Conservation (phyloP, 371 early-diverging fungal genomes). For the Capillidium heterosporum region DNA sequence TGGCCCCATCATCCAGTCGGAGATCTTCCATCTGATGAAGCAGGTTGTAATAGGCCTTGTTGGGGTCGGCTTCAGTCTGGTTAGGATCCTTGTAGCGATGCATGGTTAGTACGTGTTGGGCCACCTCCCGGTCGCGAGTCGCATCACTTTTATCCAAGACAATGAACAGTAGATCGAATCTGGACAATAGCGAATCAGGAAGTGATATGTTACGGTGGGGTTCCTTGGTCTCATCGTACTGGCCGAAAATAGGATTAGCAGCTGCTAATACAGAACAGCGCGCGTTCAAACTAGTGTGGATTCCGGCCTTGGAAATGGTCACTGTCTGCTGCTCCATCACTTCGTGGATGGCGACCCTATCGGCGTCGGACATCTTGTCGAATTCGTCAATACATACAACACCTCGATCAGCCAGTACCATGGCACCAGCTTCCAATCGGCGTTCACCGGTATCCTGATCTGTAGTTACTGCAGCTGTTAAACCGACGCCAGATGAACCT, state of each 20-base stretch:
- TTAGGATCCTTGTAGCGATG: slow-evolving; percentile 81
- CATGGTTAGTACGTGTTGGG: slow-evolving; percentile 81
- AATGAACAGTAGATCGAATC: slow-evolving; percentile 98
- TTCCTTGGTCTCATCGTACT: slow-evolving; percentile 54
- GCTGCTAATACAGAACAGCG: slow-evolving; percentile 98
- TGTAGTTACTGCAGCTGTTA: slow-evolving; percentile 87
- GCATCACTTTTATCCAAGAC: slow-evolving; percentile 83
- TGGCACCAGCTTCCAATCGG: slow-evolving; percentile 97
- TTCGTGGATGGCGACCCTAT: slow-evolving; percentile 99
- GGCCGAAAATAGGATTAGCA: slow-evolving; percentile 97
- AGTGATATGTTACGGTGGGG: slow-evolving; percentile 96
- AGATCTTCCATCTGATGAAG: neutral
- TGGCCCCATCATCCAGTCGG: slow-evolving; percentile 10
- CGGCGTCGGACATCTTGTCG: slow-evolving; percentile 98
- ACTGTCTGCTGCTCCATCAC: slow-evolving; percentile 99
- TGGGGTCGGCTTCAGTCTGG: slow-evolving; percentile 10
- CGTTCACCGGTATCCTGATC: slow-evolving; percentile 41
- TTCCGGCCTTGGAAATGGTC: slow-evolving; percentile 96
- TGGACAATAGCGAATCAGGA: slow-evolving; percentile 90
- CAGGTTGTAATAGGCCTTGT: too few species aligned
- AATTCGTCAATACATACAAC: slow-evolving; percentile 99
- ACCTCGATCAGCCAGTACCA: slow-evolving; percentile 98
- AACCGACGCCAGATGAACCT: slow-evolving; percentile 94
- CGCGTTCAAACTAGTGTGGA: slow-evolving; percentile 96
- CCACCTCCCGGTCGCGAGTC: slow-evolving; percentile 66